Percentiles rank a stretch among this genome's conserved stretches.
Conservation (phyloP, 2,329 filamentous ascomycete species). For the Clarireedia sp. region DNA sequence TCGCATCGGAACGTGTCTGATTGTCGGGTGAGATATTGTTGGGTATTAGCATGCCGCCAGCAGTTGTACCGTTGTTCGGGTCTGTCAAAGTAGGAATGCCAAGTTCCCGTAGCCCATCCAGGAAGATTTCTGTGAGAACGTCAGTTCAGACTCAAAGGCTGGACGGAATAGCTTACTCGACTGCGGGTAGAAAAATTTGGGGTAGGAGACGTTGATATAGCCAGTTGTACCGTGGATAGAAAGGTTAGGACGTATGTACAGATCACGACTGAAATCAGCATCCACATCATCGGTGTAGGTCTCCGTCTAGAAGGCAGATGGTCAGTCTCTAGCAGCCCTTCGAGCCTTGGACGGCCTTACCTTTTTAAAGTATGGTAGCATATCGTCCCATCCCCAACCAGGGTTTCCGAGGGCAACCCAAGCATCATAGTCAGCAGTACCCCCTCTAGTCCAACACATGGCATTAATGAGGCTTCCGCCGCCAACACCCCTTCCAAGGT, state of each 20-base stretch:
- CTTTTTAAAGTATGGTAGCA: slow-evolving; percentile 36
- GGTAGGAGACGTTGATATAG: slow-evolving; percentile 33
- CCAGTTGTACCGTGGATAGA: slow-evolving; percentile 31
- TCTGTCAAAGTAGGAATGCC: slow-evolving; percentile 32
- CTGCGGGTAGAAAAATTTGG: slow-evolving; percentile 34
- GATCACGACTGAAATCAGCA: slow-evolving; percentile 16
- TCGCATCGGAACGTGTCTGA: slow-evolving; percentile 35
- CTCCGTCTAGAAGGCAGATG: slow-evolving; percentile 26
- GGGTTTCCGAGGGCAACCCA: slow-evolving; percentile 36
- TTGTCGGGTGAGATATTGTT: slow-evolving; percentile 33
- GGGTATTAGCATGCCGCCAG: slow-evolving; percentile 33
- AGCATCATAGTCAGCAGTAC: slow-evolving; percentile 28
- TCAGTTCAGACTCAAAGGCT: not conserved
- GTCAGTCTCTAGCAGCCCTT: not conserved
- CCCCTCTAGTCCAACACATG: slow-evolving; percentile 27
- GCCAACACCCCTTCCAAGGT: slow-evolving; percentile 25
- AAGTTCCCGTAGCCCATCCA: slow-evolving; percentile 32
- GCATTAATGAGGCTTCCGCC: slow-evolving; percentile 37
- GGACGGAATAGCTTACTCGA: slow-evolving; percentile 27
- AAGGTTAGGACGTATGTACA: slow-evolving; percentile 26
- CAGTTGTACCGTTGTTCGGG: slow-evolving; percentile 32
- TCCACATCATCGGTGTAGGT: slow-evolving; percentile 29
- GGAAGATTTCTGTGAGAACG: slow-evolving; percentile 29
- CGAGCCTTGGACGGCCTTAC: not conserved
- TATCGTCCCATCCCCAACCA: slow-evolving; percentile 31